These are phyloP conservation scores for Candida maris DNA, from an alignment of 805 yeast species.

Conservation along the genomic window DNA sequence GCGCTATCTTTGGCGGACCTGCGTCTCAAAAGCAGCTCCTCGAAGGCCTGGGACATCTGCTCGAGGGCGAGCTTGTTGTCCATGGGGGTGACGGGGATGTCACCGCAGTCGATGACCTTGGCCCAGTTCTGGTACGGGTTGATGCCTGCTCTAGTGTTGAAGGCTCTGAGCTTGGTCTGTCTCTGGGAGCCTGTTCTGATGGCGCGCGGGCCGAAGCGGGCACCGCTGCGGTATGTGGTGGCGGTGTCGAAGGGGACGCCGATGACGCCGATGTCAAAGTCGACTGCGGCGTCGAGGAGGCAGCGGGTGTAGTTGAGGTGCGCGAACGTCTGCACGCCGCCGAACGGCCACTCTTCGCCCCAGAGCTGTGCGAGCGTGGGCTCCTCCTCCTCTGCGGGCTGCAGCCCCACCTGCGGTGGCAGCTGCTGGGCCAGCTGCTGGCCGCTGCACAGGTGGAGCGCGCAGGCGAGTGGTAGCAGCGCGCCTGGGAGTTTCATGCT, in stretches of 20 bases:
- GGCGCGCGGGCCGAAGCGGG: conserved; percentile 78
- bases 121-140: conserved; percentile 53
- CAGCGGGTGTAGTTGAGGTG: conserved; percentile 64
- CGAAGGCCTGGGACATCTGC: conserved; percentile 53
- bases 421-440: too few relatives aligned
- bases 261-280: conserved; percentile 66
- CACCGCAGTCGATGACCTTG: conserved; percentile 51
- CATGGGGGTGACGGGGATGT: conserved; percentile 58
- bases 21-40: conserved; percentile 45
- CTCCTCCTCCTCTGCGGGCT: too few relatives aligned
- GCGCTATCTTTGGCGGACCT: conserved; percentile 21
- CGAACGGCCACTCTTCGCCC: conserved; percentile 74
- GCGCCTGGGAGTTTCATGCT: too few relatives aligned
- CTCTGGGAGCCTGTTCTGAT: conserved; percentile 67
- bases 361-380: conserved; percentile 56
- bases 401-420: too few relatives aligned
- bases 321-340: conserved; percentile 69
- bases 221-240: conserved; percentile 73
- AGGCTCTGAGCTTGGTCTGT: conserved; percentile 66
- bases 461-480: too few relatives aligned
- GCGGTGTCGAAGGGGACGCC: conserved; percentile 89
- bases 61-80: conserved; percentile 49
- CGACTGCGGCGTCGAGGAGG: conserved; percentile 40
- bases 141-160: conserved; percentile 52
- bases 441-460: too few relatives aligned